Evolutionary conservation across 2,329 filamentous ascomycete genomes (phyloP), one percentile per base, ranked within the genome.

Genomic region (Hirsutella rhossiliensis): DNA sequence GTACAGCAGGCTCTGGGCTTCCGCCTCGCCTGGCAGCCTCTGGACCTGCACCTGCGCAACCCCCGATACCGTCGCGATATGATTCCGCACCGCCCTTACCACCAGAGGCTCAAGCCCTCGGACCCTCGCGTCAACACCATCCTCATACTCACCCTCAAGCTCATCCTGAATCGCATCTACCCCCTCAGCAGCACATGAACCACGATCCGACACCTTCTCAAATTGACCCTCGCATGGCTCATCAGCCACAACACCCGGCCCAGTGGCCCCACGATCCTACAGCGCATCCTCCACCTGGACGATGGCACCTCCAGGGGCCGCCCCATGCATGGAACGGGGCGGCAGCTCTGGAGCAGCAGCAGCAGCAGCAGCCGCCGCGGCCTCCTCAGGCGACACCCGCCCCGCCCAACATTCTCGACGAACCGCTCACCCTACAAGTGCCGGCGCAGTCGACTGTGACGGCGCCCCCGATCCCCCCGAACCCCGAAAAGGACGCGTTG

Each of bases 401-500:
- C 23, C 71, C 62, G 23, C 73, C 64, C 2, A 75, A 80, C 55
- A 52, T 66, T 23, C 69, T 80, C 52, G 76, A 80, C 48, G 74
- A 75, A 43, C 75, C 76, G 29, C 61, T 79, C 13, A 70, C 69
- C 11, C 61, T 77, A 20, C 54, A 67, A 15, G 64, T 75, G 12
- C 69, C 75, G 3, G 62, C 68, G 1, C 60, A 66, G 4, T 65
- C 68, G 1, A 66, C 72, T 19, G 59, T 79, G 8, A 73, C 82
- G 6, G 78, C 87, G 1, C 90, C 92, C 1, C 89, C 90, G 0
- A 87, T 96, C 29, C 90, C 92, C 0, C 89, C 88, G 0, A 98
- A 98, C 56, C 92, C 92, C 0, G 87, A 97, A 63, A 96, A 95
- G 60, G 88, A 97, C 61, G 82, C 84, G 18, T 76, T 97, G 15